Base-by-base conservation (phyloP, 2,329 filamentous ascomycete species). In the Apiospora arundinis region DNA sequence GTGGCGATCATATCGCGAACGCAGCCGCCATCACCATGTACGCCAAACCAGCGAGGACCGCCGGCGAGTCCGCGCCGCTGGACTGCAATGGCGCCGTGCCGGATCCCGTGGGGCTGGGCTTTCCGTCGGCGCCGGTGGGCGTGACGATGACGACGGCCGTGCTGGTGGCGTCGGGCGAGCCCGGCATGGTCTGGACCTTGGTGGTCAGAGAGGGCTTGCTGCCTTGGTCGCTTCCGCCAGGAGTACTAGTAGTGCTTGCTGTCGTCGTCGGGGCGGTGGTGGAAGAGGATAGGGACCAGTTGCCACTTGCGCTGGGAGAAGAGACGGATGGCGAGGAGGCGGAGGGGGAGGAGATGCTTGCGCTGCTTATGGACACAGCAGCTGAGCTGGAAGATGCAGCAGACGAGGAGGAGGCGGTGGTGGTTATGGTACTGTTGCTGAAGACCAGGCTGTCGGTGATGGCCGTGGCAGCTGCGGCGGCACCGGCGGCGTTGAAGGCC, bases 151-250 rank as follows among this genome's bases (percentile, higher is more conserved):
- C 56, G 56, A 63, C 56, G 2, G 56, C 56, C 0, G 56, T 63
- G 32, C 56, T 63, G 56, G 56, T 63, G 18, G 56, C 56, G 32
- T 63, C 32, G 56, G 56, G 56, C 7, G 56, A 63, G 32, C 56
- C 56, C 32, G 56, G 56, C 18, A 40, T n/a, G 1, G 56, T 63
- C 32, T n/a, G 28, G 18, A 40, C 56, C 56, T 28, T 40, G 25
- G 52, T 56, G 8, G 32, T 40, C 28, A 21, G 28, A 3, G 32
- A 21, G 32, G 32, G 52, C 32, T 18, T 56, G 49, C 49, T 32
- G 49, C 23, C n/a, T 18, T 28, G 23, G 11, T 28, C 49, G n/a
- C 32, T 25, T 32, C 23, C 49, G 23, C 32, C 32, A 32, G 32
- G 6, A 6, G 48, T 28, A 4, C n/a, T 52, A 4, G 48, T 16